A percentile compares a stretch with the other conserved stretches of the same genome.
phyloP scores from a whole-genome alignment of 1,284 basidiomycete genomes.

The Fistulina hepatica region DNA sequence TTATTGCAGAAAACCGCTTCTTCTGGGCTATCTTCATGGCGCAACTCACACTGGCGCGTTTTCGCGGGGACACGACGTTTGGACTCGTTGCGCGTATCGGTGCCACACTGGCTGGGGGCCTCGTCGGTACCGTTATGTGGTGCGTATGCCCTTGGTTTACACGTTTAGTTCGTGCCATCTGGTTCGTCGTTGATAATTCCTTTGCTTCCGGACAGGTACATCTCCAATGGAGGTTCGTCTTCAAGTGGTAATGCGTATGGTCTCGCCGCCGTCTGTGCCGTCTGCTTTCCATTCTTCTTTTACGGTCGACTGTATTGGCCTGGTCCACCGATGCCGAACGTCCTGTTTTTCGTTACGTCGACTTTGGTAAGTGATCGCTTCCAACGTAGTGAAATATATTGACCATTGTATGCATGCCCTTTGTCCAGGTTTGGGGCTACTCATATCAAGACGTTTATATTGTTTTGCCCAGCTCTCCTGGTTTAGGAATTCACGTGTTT shows the following conservation, averaged over 20 bases:
- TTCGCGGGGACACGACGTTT: constrained; percentile 69
- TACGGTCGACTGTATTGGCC: constrained; percentile 66
- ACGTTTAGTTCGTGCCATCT: not conserved
- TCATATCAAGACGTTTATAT: constrained; percentile 55
- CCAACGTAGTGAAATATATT: not conserved
- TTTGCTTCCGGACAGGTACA: too few relatives aligned
- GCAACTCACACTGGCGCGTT: constrained; percentile 56
- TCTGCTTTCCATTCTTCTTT: constrained; percentile 64
- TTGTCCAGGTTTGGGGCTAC: constrained; percentile 55
- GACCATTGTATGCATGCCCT: not conserved
- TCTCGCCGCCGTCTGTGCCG: constrained; percentile 56
- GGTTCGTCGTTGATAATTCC: too few relatives aligned
- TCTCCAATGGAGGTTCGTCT: constrained; percentile 42
- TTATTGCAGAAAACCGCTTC: constrained; percentile 35
- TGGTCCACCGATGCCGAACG: constrained; percentile 57
- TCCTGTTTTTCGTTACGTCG: constrained; percentile 67
- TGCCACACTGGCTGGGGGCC: constrained; percentile 60
- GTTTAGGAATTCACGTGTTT: constrained; percentile 48
- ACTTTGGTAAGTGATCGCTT: constrained; percentile 45
- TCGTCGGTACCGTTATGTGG: constrained; percentile 64
- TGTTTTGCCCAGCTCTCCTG: constrained; percentile 33
- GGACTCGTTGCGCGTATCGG: constrained; percentile 53
- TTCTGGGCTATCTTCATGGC: constrained; percentile 63
- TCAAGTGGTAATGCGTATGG: constrained; percentile 67
- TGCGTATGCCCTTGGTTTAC: constrained; percentile 27